Evolutionary conservation across 2,329 filamentous ascomycete species (phyloP), one percentile per base, ranked within the genome.

Genomic region (Alternaria panax): DNA sequence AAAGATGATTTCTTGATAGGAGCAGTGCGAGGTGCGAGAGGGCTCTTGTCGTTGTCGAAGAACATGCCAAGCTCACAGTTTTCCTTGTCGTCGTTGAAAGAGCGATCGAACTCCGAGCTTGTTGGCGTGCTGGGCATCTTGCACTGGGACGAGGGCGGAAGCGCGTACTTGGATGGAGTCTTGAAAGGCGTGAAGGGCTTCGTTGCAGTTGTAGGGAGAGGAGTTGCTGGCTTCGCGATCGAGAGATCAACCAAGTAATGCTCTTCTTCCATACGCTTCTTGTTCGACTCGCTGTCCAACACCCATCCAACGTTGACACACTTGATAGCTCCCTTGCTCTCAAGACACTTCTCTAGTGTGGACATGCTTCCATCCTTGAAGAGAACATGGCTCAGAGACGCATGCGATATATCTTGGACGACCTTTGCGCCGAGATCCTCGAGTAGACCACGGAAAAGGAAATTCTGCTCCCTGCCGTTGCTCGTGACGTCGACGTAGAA

Each of bases 291-390:
- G 52, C 75, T 75, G 32, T 96, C 92, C 63, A 96, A 84, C 54
- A 95, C 90, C 92, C 92, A 97, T 65, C 88, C 89, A 46, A 96
- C 90, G 50, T 92, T 92, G 55, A 97, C 92, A 78, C 92, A 96
- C 68, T 92, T 88, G 36, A 97, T 91, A 28, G 91, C 83, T 6
- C 92, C 92, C 14, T 86, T 84, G 38, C 87, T 88, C 68, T 90
- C 86, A 57, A 88, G 84, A 7, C 94, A 90, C 78, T 93, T 96
- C 73, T 96, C 90, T 65, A 97, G 79, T 0, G 92, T 96, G 25
- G 89, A 84, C 71, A 90, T 89, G 41, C 88, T 88, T 45, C 93
- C 93, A 72, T 96, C 93, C 76, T 96, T 97, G 82, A 89, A 97
- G 7, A 97, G 87, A 7, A 97, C 91, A 72, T 97, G 93, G 0